Conservation (phyloP, 148 eudicot species). For the Hydrangea macrophylla region DNA sequence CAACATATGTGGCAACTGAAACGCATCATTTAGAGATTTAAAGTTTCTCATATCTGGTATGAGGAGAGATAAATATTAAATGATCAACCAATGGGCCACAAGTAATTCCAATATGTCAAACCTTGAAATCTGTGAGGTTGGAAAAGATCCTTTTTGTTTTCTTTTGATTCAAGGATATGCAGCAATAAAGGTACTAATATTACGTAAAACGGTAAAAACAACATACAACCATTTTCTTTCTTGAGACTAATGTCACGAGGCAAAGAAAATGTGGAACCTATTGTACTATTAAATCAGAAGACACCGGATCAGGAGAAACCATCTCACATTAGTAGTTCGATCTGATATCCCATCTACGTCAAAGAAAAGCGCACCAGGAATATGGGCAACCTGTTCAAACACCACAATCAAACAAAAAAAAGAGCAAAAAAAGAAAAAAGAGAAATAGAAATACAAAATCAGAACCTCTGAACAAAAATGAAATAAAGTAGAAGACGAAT, state of each 20-base stretch:
- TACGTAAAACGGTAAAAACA: background rate
- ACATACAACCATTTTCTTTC: background rate
- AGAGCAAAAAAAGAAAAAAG: background rate
- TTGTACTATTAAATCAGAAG: background rate
- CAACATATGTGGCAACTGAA: slow-evolving; percentile 96
- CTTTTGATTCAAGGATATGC: background rate
- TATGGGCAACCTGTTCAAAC: slow-evolving; percentile 78
- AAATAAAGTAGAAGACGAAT: too few relatives aligned
- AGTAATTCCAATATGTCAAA: background rate
- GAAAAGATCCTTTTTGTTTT: background rate
- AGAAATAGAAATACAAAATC: background rate
- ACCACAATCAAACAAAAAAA: background rate
- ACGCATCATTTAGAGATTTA: slow-evolving; percentile 15
- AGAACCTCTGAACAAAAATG: too few relatives aligned
- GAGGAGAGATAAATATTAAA: background rate
- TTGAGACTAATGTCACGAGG: background rate
- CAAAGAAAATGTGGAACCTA: background rate
- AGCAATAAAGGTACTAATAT: background rate
- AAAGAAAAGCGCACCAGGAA: slow-evolving; percentile 96
- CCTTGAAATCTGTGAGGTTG: background rate
- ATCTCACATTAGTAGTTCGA: slow-evolving; percentile 75
- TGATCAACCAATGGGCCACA: background rate
- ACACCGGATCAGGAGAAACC: slow-evolving; percentile 4
- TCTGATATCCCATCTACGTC: slow-evolving; percentile 90
- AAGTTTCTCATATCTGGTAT: background rate